Evolutionary conservation across 179 eudicot species (phyloP).

Genomic region (Heliamphora ciliata): DNA sequence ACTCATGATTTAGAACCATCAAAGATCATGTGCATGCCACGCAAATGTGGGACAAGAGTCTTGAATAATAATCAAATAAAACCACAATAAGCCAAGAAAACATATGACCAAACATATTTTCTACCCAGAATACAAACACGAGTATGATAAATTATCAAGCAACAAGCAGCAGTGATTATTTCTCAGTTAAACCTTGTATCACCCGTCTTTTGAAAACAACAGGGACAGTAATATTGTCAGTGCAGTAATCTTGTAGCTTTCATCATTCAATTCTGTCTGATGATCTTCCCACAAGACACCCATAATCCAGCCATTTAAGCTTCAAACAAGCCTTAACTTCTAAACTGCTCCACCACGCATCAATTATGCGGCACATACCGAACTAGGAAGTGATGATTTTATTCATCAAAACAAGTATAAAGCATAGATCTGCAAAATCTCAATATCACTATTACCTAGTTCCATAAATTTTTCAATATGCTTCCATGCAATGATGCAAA

Average conservation of each 20-base stretch:
- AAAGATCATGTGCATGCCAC: not conserved
- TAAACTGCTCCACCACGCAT: not conserved
- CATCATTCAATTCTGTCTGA: not conserved
- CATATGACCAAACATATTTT: not conserved
- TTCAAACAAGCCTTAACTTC: not conserved
- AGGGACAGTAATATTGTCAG: not conserved
- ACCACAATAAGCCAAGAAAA: not conserved
- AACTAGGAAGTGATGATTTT: not conserved
- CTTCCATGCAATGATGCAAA: not conserved
- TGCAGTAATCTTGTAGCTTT: not conserved
- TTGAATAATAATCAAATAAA: not conserved
- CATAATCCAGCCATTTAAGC: constrained; percentile 1
- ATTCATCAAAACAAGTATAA: not conserved
- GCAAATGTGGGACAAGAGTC: not conserved
- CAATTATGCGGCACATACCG: not conserved
- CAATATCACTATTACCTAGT: not conserved
- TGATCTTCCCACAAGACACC: not conserved
- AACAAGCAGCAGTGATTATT: not conserved
- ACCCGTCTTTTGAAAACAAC: not conserved
- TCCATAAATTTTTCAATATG: not conserved
- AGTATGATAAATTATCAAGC: not conserved
- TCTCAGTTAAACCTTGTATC: not conserved
- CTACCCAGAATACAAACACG: no score
- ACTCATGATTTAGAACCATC: not conserved
- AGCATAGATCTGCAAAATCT: not conserved